A percentile compares a stretch with the other conserved stretches of the same genome.
Evolutionary conservation across 2,329 filamentous ascomycete genomes (phyloP).

Genomic region (Cercospora beticola): DNA sequence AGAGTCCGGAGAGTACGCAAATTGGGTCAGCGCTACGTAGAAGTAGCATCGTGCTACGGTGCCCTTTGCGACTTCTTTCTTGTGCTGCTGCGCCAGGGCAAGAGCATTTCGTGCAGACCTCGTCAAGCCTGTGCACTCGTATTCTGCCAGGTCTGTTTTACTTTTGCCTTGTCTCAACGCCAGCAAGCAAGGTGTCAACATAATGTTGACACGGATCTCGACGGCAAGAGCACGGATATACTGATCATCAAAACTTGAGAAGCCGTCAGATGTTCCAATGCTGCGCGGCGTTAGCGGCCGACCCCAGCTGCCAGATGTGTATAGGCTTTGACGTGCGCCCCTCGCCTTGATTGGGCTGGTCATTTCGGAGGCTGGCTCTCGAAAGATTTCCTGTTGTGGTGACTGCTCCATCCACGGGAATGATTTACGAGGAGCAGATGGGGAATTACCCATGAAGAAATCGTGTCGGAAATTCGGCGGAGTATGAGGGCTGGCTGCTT

Average conservation of each 20-base stretch:
- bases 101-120: not conserved
- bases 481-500: not conserved
- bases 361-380: not conserved
- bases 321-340: not conserved
- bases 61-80: not conserved
- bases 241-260: not conserved
- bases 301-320: not conserved
- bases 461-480: not conserved
- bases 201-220: conserved; percentile 2
- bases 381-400: not conserved
- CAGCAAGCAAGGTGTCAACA: not conserved
- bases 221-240: not conserved
- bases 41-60: conserved; percentile 6
- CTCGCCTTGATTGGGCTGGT: not conserved
- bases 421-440: not conserved
- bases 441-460: not conserved
- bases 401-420: not conserved
- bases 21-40: conserved; percentile 2
- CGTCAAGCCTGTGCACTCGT: not conserved
- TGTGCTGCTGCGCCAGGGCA: not conserved
- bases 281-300: not conserved
- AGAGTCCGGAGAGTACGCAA: conserved; percentile 1
- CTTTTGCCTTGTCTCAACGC: not conserved
- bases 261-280: not conserved
- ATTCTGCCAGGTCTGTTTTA: not conserved